phyloP scores from a whole-genome alignment of 2,329 filamentous ascomycete genomes.

The Fusarium sp. region DNA sequence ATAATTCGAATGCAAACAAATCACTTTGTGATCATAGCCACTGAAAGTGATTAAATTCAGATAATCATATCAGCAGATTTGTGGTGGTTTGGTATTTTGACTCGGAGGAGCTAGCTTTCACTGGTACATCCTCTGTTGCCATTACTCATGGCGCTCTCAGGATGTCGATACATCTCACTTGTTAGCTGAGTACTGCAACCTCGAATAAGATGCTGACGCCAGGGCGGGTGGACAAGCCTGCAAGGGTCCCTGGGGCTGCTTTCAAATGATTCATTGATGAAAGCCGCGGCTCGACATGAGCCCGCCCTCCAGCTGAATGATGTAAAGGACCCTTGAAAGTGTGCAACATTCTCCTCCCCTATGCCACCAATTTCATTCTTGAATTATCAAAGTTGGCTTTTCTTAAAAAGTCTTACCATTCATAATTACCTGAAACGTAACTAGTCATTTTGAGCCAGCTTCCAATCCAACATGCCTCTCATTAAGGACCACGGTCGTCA shows the following conservation, averaged over 20 bases:
- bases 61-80: background rate
- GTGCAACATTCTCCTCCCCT: background rate
- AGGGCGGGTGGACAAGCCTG: slow-evolving; percentile 2
- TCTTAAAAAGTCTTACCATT: background rate
- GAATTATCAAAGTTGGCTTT: background rate
- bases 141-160: slow-evolving; percentile 22
- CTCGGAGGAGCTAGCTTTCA: background rate
- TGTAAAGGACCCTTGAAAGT: slow-evolving; percentile 24
- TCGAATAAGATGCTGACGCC: slow-evolving; percentile 32
- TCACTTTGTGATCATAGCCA: too few relatives aligned
- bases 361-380: background rate
- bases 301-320: slow-evolving; percentile 1
- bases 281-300: slow-evolving; percentile 6
- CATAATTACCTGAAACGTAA: background rate
- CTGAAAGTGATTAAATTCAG: too few relatives aligned
- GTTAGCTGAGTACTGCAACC: background rate
- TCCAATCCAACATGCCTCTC: slow-evolving; percentile 50
- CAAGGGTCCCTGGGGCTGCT: slow-evolving; percentile 8
- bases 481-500: slow-evolving; percentile 60
- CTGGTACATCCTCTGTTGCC: background rate
- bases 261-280: background rate
- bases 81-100: background rate
- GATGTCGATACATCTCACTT: background rate
- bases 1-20: too few relatives aligned
- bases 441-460: background rate